Conservation (phyloP, 2,329 filamentous ascomycete species). For the Neophaeococcomyces mojaviensis region DNA sequence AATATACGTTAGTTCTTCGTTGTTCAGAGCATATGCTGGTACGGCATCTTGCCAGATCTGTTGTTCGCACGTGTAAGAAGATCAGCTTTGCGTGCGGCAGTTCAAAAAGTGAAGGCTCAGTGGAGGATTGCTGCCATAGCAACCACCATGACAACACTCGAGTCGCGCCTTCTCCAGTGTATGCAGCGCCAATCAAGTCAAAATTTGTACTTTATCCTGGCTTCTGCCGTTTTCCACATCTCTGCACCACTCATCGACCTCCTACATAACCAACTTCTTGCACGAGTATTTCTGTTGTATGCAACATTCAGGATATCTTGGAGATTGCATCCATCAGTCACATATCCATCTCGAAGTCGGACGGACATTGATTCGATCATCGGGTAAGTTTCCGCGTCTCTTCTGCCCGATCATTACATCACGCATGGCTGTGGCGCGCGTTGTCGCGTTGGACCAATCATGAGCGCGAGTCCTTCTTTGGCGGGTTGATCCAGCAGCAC, state of each 20-base stretch:
- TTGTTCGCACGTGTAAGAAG: no score
- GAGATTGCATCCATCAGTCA: constrained; percentile 7
- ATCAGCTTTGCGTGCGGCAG: no score
- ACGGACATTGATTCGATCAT: not conserved
- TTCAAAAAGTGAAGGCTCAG: no score
- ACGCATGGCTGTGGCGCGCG: constrained; percentile 4
- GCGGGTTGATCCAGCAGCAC: constrained; percentile 7
- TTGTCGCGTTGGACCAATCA: constrained; percentile 7
- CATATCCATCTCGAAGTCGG: constrained; percentile 1
- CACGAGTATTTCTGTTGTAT: constrained; percentile 6
- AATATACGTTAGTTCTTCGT: no score
- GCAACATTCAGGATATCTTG: constrained; percentile 10
- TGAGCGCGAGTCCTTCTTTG: not conserved
- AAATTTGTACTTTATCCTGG: not conserved
- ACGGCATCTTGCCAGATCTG: no score
- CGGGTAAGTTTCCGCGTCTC: constrained; percentile 3
- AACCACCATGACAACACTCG: constrained; percentile 8
- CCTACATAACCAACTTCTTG: constrained; percentile 9
- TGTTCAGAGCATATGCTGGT: no score
- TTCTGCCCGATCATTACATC: constrained; percentile 4
- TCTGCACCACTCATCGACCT: constrained; percentile 2
- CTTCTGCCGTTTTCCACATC: not conserved
- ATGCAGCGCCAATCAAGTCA: not conserved
- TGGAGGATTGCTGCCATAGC: constrained; percentile 3
- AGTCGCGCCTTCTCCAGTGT: constrained; percentile 1